These are phyloP conservation scores for Sarocladiaceae sp. DNA, from an alignment of 2,329 filamentous ascomycete species.

Conservation along the genomic window DNA sequence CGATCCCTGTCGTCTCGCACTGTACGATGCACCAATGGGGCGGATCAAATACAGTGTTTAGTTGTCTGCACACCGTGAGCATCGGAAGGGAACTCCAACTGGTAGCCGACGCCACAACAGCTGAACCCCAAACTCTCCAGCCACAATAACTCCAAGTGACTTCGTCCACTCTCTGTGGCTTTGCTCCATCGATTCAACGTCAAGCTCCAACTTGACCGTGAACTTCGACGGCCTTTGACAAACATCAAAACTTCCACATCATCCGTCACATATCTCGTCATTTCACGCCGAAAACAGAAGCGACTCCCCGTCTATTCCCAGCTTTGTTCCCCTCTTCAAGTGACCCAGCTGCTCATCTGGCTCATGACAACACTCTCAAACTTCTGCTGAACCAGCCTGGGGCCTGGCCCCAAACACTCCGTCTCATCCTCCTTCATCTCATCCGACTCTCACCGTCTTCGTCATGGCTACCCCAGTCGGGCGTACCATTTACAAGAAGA, in stretches of 20 bases:
- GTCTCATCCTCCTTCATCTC: no score
- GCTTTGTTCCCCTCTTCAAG: no score
- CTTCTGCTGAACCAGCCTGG: no score
- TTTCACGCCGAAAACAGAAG: no score
- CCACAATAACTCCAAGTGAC: background rate
- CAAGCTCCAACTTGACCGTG: conserved; percentile 1
- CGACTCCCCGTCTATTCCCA: no score
- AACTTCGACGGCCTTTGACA: background rate
- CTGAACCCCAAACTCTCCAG: background rate
- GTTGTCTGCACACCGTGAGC: background rate
- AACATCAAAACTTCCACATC: background rate
- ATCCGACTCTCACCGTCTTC: no score
- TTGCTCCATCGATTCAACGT: background rate
- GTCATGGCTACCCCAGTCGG: conserved; percentile 56
- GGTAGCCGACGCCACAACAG: conserved; percentile 5
- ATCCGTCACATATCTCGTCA: background rate
- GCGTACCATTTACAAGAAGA: conserved; percentile 84
- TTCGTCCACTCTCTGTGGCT: background rate
- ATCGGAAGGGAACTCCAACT: background rate
- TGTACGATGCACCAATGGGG: background rate
- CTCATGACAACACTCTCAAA: no score
- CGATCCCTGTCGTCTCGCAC: conserved; percentile 3
- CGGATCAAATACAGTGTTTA: background rate
- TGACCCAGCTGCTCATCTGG: no score
- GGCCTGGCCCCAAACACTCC: no score